These are phyloP conservation scores for Colletotrichum abscissum DNA, from an alignment of 2,329 filamentous ascomycete species.

Conservation along the genomic window DNA sequence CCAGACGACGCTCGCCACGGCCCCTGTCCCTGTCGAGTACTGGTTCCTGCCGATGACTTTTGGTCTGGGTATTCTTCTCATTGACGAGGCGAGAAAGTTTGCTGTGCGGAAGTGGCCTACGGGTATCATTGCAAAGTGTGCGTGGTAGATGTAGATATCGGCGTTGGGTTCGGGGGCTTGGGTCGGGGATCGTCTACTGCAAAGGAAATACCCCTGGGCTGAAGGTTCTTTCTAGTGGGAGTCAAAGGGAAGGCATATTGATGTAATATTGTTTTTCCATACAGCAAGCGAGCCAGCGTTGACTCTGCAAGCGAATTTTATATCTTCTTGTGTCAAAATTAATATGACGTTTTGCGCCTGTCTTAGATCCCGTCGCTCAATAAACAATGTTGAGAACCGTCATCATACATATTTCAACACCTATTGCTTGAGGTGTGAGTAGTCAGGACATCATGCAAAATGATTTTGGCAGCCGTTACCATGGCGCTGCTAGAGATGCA, in stretches of 20 bases:
- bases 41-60: conserved; percentile 83
- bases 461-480: no score
- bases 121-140: conserved; percentile 56
- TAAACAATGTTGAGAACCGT: no score
- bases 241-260: neutral
- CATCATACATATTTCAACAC: no score
- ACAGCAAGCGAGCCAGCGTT: conserved; percentile 21
- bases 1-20: conserved; percentile 70
- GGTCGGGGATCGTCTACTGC: neutral
- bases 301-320: neutral
- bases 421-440: no score
- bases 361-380: no score
- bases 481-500: no score
- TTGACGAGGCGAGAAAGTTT: conserved; percentile 65
- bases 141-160: conserved; percentile 56
- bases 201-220: neutral
- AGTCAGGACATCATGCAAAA: no score
- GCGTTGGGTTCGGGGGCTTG: no score
- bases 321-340: neutral
- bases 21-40: conserved; percentile 74
- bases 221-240: neutral
- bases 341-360: no score
- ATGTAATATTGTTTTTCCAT: neutral
- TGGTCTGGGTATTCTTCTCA: conserved; percentile 64
- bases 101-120: conserved; percentile 58